Conservation (phyloP, 2,329 filamentous ascomycete species). For the Aureobasidium subglaciale region DNA sequence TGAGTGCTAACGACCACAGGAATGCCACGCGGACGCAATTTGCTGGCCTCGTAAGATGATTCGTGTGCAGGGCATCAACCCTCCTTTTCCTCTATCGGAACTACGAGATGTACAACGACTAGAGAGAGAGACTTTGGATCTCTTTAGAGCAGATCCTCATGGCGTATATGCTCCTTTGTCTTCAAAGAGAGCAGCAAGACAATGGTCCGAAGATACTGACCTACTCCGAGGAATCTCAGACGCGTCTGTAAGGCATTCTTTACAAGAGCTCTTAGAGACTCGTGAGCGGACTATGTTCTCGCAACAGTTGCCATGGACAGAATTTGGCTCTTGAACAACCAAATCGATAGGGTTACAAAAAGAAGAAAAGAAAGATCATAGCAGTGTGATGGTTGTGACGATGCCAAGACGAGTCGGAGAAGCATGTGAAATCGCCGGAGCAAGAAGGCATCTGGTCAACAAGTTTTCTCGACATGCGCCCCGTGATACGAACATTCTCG, state of each 20-base stretch:
- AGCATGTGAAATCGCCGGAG: conserved; percentile 10
- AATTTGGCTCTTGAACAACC: neutral
- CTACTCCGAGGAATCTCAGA: neutral
- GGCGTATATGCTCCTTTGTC: neutral
- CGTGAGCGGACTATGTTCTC: neutral
- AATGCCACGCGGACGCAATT: conserved; percentile 34
- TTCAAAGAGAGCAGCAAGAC: neutral
- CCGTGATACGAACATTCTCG: conserved; percentile 20
- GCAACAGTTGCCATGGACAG: neutral
- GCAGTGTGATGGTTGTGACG: neutral
- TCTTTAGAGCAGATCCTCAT: conserved; percentile 5
- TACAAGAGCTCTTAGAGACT: neutral
- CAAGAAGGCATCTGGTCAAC: neutral
- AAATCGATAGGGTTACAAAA: neutral
- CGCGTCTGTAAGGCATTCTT: neutral
- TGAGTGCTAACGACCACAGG: conserved; percentile 8
- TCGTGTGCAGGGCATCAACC: conserved; percentile 39
- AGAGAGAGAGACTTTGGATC: neutral
- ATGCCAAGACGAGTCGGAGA: neutral
- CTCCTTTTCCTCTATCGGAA: conserved; percentile 27
- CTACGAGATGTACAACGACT: conserved; percentile 1
- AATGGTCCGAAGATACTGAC: neutral
- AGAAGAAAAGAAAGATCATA: neutral
- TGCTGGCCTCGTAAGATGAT: conserved; percentile 36
- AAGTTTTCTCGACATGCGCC: conserved; percentile 14